Base-by-base conservation (phyloP, 495 filamentous ascomycete genomes). In the Penicillium fimorum region DNA sequence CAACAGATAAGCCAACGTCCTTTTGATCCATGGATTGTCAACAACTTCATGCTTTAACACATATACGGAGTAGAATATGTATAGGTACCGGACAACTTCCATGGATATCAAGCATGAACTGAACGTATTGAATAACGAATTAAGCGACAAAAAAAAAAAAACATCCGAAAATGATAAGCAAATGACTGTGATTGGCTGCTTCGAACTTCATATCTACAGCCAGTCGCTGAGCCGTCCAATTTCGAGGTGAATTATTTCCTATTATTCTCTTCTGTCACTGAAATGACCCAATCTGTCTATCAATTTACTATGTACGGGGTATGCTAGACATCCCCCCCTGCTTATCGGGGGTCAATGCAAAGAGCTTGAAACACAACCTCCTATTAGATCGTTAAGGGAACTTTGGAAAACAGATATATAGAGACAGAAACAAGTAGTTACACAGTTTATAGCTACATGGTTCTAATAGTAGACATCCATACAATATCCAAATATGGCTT, bases 171-270 rank as follows among this genome's bases (percentile, higher is more conserved):
- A 45, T 45, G 67, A 69, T 67, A 67, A 65, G 59, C 20, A 20
- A 35, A 35, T 22, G 35, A 7, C 45, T 41, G 17, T 68, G 62
- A 70, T 70, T 70, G 67, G 67, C 32, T 35, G 29, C 41, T 6
- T 17, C 7, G 20, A 43, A 55, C 48, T 25, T 59, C 58, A 66
- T 70, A 70, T 70, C 67, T 70, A 66, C 63, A 66, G 52, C 67
- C 67, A 70, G 60, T 68, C 50, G 43, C 40, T 30, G 30, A 18
- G 22, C 40, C 30, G 43, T 27, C n/a, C n/a, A 15, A 51, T 60
- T n/a, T 47, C 9, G 1, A 42, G 8, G 6, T n/a, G 22, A 12
- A 22, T 49, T 27, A 52, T 53, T 54, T 29, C 35, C 22, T 29
- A 29, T 49, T 44, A 35, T 47, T 44, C 35, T 32, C 20, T 43